Conservation (phyloP, 2,329 filamentous ascomycete species). For the Phyllosticta paracitricarpa region DNA sequence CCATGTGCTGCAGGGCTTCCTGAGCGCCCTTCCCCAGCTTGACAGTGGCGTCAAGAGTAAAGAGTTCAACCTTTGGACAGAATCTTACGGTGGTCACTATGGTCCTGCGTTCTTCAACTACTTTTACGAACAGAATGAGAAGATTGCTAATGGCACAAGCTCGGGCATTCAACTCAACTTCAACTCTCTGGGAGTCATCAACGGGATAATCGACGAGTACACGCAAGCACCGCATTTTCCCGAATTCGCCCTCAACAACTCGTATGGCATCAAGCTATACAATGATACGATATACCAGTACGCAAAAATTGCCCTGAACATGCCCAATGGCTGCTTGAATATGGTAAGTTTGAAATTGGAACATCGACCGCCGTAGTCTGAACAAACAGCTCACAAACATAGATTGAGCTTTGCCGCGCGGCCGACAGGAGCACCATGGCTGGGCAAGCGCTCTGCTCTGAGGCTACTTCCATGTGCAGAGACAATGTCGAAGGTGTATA, state of each 20-base stretch:
- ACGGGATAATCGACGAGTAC: slow-evolving; percentile 43
- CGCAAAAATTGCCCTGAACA: slow-evolving; percentile 44
- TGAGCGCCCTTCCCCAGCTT: slow-evolving; percentile 38
- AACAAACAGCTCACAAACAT: background rate
- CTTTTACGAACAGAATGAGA: slow-evolving; percentile 48
- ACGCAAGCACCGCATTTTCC: slow-evolving; percentile 42
- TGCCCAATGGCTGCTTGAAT: slow-evolving; percentile 38
- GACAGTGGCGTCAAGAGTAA: slow-evolving; percentile 38
- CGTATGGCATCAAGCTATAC: slow-evolving; percentile 44
- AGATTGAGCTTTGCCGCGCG: slow-evolving; percentile 43
- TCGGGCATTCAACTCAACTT: slow-evolving; percentile 43
- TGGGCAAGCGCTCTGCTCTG: slow-evolving; percentile 40
- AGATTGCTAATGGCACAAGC: slow-evolving; percentile 41
- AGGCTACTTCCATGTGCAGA: slow-evolving; percentile 47
- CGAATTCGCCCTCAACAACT: slow-evolving; percentile 45
- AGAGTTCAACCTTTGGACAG: slow-evolving; percentile 50
- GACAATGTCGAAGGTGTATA: slow-evolving; percentile 49
- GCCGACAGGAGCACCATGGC: slow-evolving; percentile 27
- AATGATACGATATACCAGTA: slow-evolving; percentile 52
- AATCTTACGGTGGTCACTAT: slow-evolving; percentile 41
- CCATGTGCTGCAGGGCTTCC: slow-evolving; percentile 47
- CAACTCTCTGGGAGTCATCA: slow-evolving; percentile 42
- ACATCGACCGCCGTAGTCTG: no score
- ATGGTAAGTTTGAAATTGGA: background rate
- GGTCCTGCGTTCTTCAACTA: slow-evolving; percentile 46